Percentiles rank a stretch among this genome's conserved stretches.
These are phyloP conservation scores for Penicillium occitanis DNA, from an alignment of 2,329 filamentous ascomycete genomes.

Conservation along the genomic window DNA sequence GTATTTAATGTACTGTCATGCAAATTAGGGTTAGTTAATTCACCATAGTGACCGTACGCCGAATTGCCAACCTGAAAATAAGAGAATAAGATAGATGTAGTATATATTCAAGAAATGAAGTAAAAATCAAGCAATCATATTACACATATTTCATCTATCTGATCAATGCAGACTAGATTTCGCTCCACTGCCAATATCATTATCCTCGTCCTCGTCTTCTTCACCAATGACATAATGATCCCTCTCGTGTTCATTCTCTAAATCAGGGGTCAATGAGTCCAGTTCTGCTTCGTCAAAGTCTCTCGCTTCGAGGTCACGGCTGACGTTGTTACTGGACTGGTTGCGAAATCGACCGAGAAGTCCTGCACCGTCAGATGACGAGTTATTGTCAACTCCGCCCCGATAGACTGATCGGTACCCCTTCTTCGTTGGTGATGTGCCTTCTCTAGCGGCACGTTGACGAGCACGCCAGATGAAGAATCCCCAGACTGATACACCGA, in stretches of 20 bases:
- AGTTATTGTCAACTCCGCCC: slow-evolving; percentile 34
- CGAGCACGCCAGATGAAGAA: slow-evolving; percentile 64
- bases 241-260: slow-evolving; percentile 30
- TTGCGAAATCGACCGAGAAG: slow-evolving; percentile 52
- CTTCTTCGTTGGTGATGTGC: slow-evolving; percentile 33
- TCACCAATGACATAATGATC: slow-evolving; percentile 52
- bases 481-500: slow-evolving; percentile 73
- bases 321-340: slow-evolving; percentile 34
- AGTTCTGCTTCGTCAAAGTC: slow-evolving; percentile 64
- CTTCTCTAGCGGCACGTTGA: slow-evolving; percentile 37
- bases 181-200: slow-evolving; percentile 7
- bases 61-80: background rate
- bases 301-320: slow-evolving; percentile 58
- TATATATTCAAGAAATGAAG: background rate
- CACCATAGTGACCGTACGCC: background rate
- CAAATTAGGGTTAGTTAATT: too few species aligned
- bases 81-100: background rate
- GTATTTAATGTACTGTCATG: too few species aligned
- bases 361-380: slow-evolving; percentile 30
- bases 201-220: slow-evolving; percentile 38
- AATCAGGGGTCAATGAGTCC: slow-evolving; percentile 36
- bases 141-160: background rate
- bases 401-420: slow-evolving; percentile 45
- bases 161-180: background rate
- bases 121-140: background rate